phyloP scores from a whole-genome alignment of 495 filamentous ascomycete species.

The Tuber microsphaerosporum region DNA sequence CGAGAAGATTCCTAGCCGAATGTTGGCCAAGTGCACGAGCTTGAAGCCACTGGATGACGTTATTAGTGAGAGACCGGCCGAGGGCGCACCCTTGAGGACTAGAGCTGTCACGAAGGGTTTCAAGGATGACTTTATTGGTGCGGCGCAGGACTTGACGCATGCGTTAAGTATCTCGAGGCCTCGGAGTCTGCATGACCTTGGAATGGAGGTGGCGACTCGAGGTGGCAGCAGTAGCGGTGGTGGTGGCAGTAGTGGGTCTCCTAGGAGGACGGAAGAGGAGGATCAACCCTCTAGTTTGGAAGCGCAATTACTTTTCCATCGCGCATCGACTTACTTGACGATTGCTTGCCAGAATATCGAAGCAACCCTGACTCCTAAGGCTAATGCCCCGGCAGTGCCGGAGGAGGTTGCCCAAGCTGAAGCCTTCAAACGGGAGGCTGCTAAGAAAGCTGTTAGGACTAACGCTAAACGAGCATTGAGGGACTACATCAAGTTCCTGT shows the following conservation, averaged over 20 bases:
- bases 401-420: constrained; percentile 43
- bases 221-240: constrained; percentile 44
- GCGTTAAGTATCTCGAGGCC: constrained; percentile 56
- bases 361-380: constrained; percentile 45
- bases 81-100: constrained; percentile 61
- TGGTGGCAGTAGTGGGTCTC: constrained; percentile 42
- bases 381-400: neutral
- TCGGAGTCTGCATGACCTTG: constrained; percentile 46
- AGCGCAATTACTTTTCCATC: constrained; percentile 66
- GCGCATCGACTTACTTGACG: constrained; percentile 64
- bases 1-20: constrained; percentile 72
- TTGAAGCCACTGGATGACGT: constrained; percentile 59
- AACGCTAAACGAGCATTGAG: constrained; percentile 67
- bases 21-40: constrained; percentile 65
- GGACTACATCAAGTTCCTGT: constrained; percentile 63
- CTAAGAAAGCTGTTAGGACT: constrained; percentile 58
- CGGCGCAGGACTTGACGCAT: constrained; percentile 59
- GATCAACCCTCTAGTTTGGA: constrained; percentile 68
- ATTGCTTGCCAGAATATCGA: constrained; percentile 61
- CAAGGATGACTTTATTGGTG: constrained; percentile 64
- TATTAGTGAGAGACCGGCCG: constrained; percentile 54
- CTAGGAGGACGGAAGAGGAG: constrained; percentile 54
- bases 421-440: constrained; percentile 49
- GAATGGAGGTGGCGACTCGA: constrained; percentile 47
- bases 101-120: constrained; percentile 66